phyloP scores from a whole-genome alignment of 495 filamentous ascomycete species.

The Aspergillus panamensis region DNA sequence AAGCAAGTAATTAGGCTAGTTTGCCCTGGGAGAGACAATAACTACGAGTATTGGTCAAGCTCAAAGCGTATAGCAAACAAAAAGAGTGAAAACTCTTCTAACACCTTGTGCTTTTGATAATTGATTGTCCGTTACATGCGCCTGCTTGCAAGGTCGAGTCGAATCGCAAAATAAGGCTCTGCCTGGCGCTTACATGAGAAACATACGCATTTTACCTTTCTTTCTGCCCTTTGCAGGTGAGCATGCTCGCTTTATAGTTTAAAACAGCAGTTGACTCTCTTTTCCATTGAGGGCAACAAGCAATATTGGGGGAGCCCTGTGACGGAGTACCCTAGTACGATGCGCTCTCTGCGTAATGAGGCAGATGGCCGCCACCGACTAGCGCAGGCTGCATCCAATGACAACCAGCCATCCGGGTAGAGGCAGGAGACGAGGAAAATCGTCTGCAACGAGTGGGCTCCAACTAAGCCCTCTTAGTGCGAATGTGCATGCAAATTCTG shows the following conservation, averaged over 20 bases:
- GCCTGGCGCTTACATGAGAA: background rate
- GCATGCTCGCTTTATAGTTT: background rate
- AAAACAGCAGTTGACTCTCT: background rate
- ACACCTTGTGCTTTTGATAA: background rate
- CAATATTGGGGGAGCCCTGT: background rate
- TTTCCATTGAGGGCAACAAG: background rate
- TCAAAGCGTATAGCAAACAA: too few species aligned
- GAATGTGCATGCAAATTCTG: slow-evolving; percentile 32
- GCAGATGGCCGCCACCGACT: slow-evolving; percentile 1
- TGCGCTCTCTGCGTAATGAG: background rate
- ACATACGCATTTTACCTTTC: background rate
- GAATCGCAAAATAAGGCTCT: background rate
- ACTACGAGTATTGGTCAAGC: too few species aligned
- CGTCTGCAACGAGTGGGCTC: slow-evolving; percentile 6
- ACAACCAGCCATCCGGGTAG: background rate
- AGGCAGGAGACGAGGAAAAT: slow-evolving; percentile 13
- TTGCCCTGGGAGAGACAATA: too few species aligned
- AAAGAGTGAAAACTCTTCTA: too few species aligned
- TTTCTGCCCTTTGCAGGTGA: background rate
- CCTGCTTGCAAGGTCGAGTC: background rate
- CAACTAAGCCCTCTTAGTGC: slow-evolving; percentile 38
- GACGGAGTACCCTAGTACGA: background rate
- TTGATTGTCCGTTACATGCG: background rate
- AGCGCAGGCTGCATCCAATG: background rate
- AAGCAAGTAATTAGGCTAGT: too few species aligned